Percentiles rank a stretch among this genome's conserved stretches.
Evolutionary conservation across 2,329 filamentous ascomycete genomes (phyloP).

Genomic region (Neofusicoccum kwambonambiense): DNA sequence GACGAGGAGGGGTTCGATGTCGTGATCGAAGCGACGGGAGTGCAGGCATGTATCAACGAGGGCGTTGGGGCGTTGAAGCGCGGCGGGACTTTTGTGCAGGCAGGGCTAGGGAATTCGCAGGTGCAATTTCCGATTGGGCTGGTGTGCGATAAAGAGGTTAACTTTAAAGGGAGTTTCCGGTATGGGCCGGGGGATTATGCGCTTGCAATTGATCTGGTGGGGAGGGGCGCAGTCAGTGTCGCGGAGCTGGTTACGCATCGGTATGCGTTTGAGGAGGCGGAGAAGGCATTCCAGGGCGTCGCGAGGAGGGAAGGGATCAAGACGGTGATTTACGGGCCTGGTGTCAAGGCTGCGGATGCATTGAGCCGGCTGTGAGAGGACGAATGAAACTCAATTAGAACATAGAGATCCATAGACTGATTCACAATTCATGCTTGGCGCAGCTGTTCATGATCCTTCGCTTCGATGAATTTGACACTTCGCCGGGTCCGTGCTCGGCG

Average conservation of each 20-base stretch:
- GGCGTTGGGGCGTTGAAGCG: conserved; percentile 22
- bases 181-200: conserved; percentile 31
- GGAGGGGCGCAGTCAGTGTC: conserved; percentile 20
- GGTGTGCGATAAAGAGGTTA: conserved; percentile 29
- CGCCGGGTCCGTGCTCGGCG: too few relatives aligned
- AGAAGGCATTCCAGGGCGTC: conserved; percentile 24
- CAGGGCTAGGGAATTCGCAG: conserved; percentile 23
- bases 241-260: conserved; percentile 23
- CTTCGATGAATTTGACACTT: too few relatives aligned
- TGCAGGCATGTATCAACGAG: conserved; percentile 23
- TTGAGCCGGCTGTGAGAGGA: background rate
- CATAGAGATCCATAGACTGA: too few relatives aligned
- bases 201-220: conserved; percentile 23
- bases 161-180: conserved; percentile 28
- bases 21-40: conserved; percentile 27
- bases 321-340: conserved; percentile 25
- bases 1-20: conserved; percentile 20
- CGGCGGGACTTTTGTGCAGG: conserved; percentile 26
- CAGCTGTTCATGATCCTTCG: too few relatives aligned
- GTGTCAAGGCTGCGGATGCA: background rate
- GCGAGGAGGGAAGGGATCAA: conserved; percentile 25
- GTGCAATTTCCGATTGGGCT: conserved; percentile 26
- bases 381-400: too few relatives aligned
- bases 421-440: too few relatives aligned
- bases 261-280: conserved; percentile 22